A percentile compares a stretch with the other conserved stretches of the same genome.
Evolutionary conservation across 1,284 basidiomycete species (phyloP).

Genomic region (Xanthoconium separans): DNA sequence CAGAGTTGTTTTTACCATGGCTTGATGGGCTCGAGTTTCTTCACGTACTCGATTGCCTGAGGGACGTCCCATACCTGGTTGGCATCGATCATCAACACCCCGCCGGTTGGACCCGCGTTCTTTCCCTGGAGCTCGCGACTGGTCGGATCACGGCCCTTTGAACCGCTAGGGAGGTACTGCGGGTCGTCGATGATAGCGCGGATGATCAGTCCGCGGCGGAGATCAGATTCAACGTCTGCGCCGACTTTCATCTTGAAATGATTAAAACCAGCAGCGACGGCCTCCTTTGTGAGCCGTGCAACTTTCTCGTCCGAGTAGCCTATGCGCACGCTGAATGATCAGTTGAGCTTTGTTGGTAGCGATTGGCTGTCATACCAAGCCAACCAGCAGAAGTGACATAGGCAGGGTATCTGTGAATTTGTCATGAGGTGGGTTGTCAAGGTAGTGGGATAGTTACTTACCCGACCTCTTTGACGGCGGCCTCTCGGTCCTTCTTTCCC

Average conservation of each 20-base stretch:
- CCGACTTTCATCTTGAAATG: slow-evolving; percentile 99
- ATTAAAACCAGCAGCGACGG: slow-evolving; percentile 85
- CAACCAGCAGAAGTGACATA: slow-evolving; percentile 95
- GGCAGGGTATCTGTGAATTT: slow-evolving; percentile 73
- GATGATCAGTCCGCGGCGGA: slow-evolving; percentile 85
- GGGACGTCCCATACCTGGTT: slow-evolving; percentile 98
- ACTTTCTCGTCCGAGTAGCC: slow-evolving; percentile 90
- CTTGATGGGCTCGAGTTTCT: slow-evolving; percentile 75
- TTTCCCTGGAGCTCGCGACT: slow-evolving; percentile 73
- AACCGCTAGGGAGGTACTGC: slow-evolving; percentile 58
- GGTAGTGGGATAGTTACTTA: slow-evolving; percentile 25
- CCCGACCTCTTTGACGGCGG: slow-evolving; percentile 65
- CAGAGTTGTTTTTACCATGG: slow-evolving; percentile 66
- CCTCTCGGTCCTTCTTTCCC: slow-evolving; percentile 78
- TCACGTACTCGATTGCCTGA: slow-evolving; percentile 90
- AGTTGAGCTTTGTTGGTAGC: background rate
- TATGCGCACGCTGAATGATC: slow-evolving; percentile 3
- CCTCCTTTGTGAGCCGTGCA: slow-evolving; percentile 80
- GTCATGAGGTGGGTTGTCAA: background rate
- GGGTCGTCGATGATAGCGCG: slow-evolving; percentile 94
- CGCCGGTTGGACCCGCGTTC: slow-evolving; percentile 92
- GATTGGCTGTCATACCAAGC: slow-evolving; percentile 52
- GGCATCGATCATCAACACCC: slow-evolving; percentile 95
- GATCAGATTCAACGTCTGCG: slow-evolving; percentile 76
- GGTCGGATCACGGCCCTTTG: slow-evolving; percentile 59